Evolutionary conservation across 176 grass and related monocot species (phyloP).

Genomic region (Secale cereale): DNA sequence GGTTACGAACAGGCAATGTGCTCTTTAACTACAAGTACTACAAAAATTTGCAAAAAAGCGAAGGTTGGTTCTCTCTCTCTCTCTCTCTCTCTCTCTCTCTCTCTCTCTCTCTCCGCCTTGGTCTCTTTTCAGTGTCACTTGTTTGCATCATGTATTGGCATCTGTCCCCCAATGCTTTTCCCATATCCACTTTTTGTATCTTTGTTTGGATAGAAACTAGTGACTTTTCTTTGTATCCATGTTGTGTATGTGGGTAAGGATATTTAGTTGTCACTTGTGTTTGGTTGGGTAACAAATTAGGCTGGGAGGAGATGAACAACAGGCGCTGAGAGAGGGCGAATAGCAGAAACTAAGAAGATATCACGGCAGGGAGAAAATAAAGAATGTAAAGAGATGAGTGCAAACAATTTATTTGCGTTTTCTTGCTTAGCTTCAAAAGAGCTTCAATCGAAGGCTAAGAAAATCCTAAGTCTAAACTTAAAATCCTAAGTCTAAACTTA

Average conservation of each 20-base stretch:
- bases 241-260: neutral
- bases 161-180: neutral
- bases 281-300: neutral
- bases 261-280: neutral
- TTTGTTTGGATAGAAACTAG: neutral
- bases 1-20: slow-evolving; percentile 90
- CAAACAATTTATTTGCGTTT: neutral
- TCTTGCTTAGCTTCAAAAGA: neutral
- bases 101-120: neutral
- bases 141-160: neutral
- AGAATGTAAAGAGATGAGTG: neutral
- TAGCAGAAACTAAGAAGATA: neutral
- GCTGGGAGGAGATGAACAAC: neutral
- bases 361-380: neutral
- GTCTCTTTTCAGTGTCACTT: slow-evolving; percentile 5
- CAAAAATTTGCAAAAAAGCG: slow-evolving; percentile 48
- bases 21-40: slow-evolving; percentile 72
- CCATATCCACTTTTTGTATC: neutral
- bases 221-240: neutral
- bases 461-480: neutral
- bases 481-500: neutral
- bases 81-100: neutral
- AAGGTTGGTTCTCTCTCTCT: slow-evolving; percentile 65
- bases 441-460: neutral
- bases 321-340: neutral